Evolutionary conservation across 2,329 filamentous ascomycete species (phyloP), one percentile per base, ranked within the genome.

Genomic region (Sporothrix schenckii): DNA sequence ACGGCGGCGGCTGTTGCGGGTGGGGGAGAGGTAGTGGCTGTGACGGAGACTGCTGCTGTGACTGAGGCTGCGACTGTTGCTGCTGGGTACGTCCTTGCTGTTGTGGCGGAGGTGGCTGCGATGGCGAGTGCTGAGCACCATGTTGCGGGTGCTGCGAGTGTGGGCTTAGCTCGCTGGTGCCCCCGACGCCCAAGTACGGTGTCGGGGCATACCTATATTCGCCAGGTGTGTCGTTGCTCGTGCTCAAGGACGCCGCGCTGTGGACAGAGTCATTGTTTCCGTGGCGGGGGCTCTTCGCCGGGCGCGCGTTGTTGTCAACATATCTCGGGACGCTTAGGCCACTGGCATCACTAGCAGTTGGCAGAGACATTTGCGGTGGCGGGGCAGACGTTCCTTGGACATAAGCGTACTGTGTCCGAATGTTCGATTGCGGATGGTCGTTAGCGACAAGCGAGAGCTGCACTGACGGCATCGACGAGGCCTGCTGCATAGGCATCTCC

Each of bases 191-290:
- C 50, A 77, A 77, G 71, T 82, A 82, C 1, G 80, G 80, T 1
- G 79, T 81, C 2, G 85, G 81, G 2, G 84, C 83, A 73, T 88
- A 88, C 68, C 87, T 83, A 76, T 88, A 88, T 75, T 88, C 86
- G 27, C 82, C 80, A 0, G 85, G 79, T 4, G 81, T 76, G 53
- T 87, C 85, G 66, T 82, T 82, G 75, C 81, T 83, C 49, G 81
- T 79, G 44, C 86, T 79, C 27, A 75, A 61, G 27, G 86, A 85
- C 52, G 81, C 80, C 14, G 79, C 78, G 74, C 83, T 84, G 71
- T 86, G 84, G 47, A 87, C 80, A 1, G 86, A 87, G 66, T 84
- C 84, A 73, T 88, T 84, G 76, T 81, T 83, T 13, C 79, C 80
- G 71, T 87, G 84, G 2, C 87, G 83, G 0, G 86, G 85, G 74